Conservation (phyloP, 2,329 filamentous ascomycete genomes). For the Alternaria incomplexa region DNA sequence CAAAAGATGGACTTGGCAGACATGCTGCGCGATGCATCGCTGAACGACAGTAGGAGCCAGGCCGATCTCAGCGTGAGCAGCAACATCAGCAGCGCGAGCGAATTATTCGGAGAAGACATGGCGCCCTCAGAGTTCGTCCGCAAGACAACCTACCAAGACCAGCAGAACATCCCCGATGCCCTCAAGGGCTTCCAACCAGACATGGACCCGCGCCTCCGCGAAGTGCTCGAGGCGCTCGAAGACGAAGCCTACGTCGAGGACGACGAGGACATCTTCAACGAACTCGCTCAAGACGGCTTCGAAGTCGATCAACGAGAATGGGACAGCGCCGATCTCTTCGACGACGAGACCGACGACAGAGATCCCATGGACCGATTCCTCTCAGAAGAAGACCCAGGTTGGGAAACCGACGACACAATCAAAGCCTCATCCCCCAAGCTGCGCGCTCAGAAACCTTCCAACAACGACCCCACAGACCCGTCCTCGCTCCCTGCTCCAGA, state of each 20-base stretch:
- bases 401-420: conserved; percentile 93
- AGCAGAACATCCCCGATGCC: conserved; percentile 89
- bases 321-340: conserved; percentile 62
- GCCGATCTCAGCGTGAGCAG: conserved; percentile 52
- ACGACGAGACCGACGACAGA: conserved; percentile 31
- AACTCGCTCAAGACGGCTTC: conserved; percentile 70
- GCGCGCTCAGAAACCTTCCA: conserved; percentile 44
- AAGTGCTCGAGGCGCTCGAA: conserved; percentile 90
- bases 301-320: conserved; percentile 84
- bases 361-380: conserved; percentile 51
- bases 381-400: conserved; percentile 75
- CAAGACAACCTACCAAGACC: conserved; percentile 82
- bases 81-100: conserved; percentile 50
- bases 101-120: conserved; percentile 74
- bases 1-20: conserved; percentile 83
- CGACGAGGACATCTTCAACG: conserved; percentile 81
- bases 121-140: conserved; percentile 80
- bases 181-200: conserved; percentile 95
- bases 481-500: conserved; percentile 41
- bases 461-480: conserved; percentile 58
- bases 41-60: conserved; percentile 52
- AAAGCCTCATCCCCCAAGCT: conserved; percentile 60
- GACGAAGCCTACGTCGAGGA: conserved; percentile 92
- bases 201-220: conserved; percentile 91
- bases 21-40: conserved; percentile 66